Percentiles rank a stretch among this genome's conserved stretches.
phyloP scores from a whole-genome alignment of 805 yeast species.

The Metschnikowia lochheadii region DNA sequence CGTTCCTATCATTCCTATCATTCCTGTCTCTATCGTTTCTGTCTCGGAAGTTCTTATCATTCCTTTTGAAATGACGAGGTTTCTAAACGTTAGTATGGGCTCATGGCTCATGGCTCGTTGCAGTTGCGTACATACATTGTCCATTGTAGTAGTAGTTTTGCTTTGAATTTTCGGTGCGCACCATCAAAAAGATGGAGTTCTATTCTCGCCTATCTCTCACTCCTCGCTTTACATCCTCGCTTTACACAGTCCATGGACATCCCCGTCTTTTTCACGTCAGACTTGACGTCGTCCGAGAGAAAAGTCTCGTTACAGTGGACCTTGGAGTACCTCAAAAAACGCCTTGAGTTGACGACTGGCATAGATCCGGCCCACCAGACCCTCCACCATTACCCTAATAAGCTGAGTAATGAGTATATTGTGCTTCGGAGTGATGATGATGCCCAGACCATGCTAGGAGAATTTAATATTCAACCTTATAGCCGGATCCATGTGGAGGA shows the following conservation, averaged over 20 bases:
- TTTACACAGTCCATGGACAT: conserved; percentile 32
- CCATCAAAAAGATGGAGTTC: too few species aligned
- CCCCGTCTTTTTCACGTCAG: conserved; percentile 57
- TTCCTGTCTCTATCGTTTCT: not conserved
- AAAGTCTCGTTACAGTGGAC: conserved; percentile 62
- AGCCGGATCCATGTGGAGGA: conserved; percentile 59
- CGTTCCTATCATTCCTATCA: not conserved
- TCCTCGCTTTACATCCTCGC: not conserved
- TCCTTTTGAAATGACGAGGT: conserved; percentile 11
- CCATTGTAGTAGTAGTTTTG: conserved; percentile 11
- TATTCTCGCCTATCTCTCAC: too few species aligned
- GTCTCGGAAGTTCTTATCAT: conserved; percentile 4
- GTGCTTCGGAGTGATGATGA: conserved; percentile 23
- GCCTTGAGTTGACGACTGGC: conserved; percentile 71
- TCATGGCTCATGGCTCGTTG: too few species aligned
- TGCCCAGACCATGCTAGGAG: conserved; percentile 18
- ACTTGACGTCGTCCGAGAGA: conserved; percentile 65
- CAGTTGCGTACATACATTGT: conserved; percentile 13
- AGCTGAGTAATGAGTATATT: conserved; percentile 33
- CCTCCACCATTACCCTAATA: conserved; percentile 42
- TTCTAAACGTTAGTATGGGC: conserved; percentile 12
- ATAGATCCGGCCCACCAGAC: conserved; percentile 56
- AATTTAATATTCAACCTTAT: conserved; percentile 31
- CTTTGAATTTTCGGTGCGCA: conserved; percentile 1
- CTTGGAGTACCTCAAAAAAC: conserved; percentile 45